Evolutionary conservation across 2,329 filamentous ascomycete species (phyloP).

Genomic region (Claviceps arundinis): DNA sequence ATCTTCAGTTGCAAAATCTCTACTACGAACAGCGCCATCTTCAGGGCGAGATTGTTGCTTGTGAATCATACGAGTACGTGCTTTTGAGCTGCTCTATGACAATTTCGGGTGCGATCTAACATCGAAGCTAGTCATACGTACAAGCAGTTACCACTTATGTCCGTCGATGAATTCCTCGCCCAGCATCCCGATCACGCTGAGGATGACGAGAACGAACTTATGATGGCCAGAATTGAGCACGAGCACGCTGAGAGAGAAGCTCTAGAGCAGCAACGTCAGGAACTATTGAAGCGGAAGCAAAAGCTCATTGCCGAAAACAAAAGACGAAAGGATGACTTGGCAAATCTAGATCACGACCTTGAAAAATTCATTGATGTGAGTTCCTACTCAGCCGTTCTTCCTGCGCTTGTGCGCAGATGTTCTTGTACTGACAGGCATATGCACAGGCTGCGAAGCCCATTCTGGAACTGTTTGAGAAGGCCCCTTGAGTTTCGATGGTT

Average conservation of each 20-base stretch:
- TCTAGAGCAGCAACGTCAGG: conserved; percentile 72
- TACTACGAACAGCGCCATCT: conserved; percentile 93
- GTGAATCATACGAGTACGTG: conserved; percentile 79
- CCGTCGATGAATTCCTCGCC: conserved; percentile 66
- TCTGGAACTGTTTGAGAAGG: conserved; percentile 73
- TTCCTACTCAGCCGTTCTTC: conserved; percentile 6
- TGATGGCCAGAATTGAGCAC: conserved; percentile 82
- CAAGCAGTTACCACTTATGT: conserved; percentile 70
- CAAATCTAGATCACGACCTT: conserved; percentile 78
- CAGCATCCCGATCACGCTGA: conserved; percentile 62
- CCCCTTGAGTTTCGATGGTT: conserved; percentile 24
- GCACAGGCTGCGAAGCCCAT: conserved; percentile 72
- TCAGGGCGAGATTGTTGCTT: conserved; percentile 77
- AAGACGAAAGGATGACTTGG: conserved; percentile 83
- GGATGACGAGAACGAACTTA: conserved; percentile 65
- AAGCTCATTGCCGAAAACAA: conserved; percentile 63
- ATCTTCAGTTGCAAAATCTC: conserved; percentile 86
- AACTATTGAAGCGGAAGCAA: conserved; percentile 53
- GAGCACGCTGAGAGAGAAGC: conserved; percentile 75
- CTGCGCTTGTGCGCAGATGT: neutral
- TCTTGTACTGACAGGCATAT: neutral
- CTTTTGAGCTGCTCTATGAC: neutral
- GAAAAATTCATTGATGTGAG: conserved; percentile 86
- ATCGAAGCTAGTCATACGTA: conserved; percentile 64
- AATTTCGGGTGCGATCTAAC: neutral